Percentiles rank a stretch among this genome's conserved stretches.
Evolutionary conservation across 139 green algal species (phyloP).

Genomic region (Closterium sp.): DNA sequence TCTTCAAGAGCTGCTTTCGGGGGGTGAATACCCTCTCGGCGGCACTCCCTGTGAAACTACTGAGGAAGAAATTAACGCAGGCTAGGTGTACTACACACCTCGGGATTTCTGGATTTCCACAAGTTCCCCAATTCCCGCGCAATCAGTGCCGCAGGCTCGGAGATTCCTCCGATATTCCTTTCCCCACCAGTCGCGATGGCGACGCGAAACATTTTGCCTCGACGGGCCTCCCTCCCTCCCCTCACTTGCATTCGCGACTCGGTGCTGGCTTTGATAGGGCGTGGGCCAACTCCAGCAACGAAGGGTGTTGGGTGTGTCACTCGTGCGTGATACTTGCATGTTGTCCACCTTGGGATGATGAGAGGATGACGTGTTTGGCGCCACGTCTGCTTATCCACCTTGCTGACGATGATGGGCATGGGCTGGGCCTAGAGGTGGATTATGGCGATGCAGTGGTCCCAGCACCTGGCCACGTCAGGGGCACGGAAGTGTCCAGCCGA

Average conservation of each 20-base stretch:
- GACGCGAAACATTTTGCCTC: not conserved
- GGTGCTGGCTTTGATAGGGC: not conserved
- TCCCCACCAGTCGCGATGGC: not conserved
- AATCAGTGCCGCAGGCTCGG: not conserved
- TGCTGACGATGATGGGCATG: not conserved
- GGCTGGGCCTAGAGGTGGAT: not conserved
- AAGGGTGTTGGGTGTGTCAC: not conserved
- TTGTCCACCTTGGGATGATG: not conserved
- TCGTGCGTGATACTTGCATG: not conserved
- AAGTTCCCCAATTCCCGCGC: not conserved
- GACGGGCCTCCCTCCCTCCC: too few relatives aligned
- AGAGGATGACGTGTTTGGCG: not conserved
- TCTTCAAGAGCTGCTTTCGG: too few relatives aligned
- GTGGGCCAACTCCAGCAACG: not conserved
- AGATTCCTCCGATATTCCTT: not conserved
- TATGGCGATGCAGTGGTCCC: not conserved
- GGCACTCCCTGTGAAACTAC: too few relatives aligned
- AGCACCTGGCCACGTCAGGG: too few relatives aligned
- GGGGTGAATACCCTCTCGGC: too few relatives aligned
- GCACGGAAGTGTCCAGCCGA: too few relatives aligned
- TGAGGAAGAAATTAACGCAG: too few relatives aligned
- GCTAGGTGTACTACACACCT: too few relatives aligned
- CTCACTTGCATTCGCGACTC: not conserved
- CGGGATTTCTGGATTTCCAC: not conserved
- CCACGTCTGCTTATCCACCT: not conserved